Percentiles rank a stretch among this genome's conserved stretches.
Evolutionary conservation across 176 grass and related monocot genomes (phyloP).

Genomic region (Chloris gayana): DNA sequence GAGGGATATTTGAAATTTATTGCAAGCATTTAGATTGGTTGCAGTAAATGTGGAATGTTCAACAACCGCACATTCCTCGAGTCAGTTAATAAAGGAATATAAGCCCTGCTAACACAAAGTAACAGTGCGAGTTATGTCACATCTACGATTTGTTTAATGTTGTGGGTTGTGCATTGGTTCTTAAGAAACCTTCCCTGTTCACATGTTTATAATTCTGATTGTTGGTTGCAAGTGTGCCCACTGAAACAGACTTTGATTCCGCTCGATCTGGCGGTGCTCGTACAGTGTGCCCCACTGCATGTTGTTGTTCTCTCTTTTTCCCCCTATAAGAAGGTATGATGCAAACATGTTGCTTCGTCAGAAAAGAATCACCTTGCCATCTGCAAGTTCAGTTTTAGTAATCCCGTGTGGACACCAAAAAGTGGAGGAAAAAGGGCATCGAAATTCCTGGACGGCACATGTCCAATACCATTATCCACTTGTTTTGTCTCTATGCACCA

Average conservation of each 20-base stretch:
- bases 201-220: not conserved
- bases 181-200: not conserved
- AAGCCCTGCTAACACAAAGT: not conserved
- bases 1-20: not conserved
- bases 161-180: not conserved
- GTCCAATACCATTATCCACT: conserved; percentile 44
- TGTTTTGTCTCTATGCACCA: conserved; percentile 39
- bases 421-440: not conserved
- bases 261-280: too few species aligned
- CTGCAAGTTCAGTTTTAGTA: not conserved
- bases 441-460: conserved; percentile 44
- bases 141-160: not conserved
- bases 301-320: not conserved
- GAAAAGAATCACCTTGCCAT: not conserved
- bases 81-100: conserved; percentile 1
- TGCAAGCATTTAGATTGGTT: conserved; percentile 24
- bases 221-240: too few species aligned
- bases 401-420: not conserved
- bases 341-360: not conserved
- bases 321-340: not conserved
- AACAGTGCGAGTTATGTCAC: not conserved
- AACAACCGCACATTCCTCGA: not conserved
- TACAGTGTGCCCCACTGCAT: not conserved
- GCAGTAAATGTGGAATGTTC: conserved; percentile 1
- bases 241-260: too few species aligned